Percentiles rank a stretch among this genome's conserved stretches.
phyloP scores from a whole-genome alignment of 2,329 filamentous ascomycete species.

The Ophiocordyceps unilateralis region DNA sequence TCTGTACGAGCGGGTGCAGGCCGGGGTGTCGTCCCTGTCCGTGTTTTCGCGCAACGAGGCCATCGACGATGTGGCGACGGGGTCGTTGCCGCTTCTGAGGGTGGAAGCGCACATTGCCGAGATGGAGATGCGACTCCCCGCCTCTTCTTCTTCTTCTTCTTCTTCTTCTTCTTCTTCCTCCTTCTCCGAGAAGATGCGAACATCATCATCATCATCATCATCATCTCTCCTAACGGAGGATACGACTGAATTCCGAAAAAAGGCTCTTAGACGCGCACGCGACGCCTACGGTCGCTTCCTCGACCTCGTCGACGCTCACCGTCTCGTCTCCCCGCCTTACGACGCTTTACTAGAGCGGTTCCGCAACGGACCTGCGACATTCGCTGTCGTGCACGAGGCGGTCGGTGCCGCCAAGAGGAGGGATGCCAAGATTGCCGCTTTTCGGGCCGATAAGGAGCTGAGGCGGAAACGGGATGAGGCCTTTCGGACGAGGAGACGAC shows the following conservation, averaged over 20 bases:
- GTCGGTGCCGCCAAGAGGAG: conserved; percentile 48
- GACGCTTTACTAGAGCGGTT: conserved; percentile 56
- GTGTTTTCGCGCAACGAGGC: not conserved
- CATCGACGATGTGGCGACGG: not conserved
- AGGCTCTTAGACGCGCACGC: too few species aligned
- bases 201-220: too few species aligned
- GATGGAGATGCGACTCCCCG: not conserved
- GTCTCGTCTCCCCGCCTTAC: conserved; percentile 47
- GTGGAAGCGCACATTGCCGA: conserved; percentile 20
- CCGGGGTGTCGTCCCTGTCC: not conserved
- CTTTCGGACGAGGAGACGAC: conserved; percentile 17
- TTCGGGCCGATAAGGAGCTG: conserved; percentile 70
- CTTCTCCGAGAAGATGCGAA: too few species aligned
- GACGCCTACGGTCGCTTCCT: conserved; percentile 38
- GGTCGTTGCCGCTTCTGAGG: not conserved
- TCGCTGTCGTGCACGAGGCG: conserved; percentile 51
- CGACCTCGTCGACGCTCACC: conserved; percentile 60
- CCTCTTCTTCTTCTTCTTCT: too few species aligned
- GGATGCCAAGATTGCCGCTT: conserved; percentile 72
- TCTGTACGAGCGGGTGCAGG: not conserved
- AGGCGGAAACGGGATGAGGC: conserved; percentile 56
- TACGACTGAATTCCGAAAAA: too few species aligned
- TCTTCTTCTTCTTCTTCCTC: too few species aligned
- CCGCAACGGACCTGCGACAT: conserved; percentile 50
- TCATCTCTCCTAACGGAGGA: too few species aligned